Base-by-base conservation (phyloP, 768 basidiomycete species). In the Multifurca ochricompacta region DNA sequence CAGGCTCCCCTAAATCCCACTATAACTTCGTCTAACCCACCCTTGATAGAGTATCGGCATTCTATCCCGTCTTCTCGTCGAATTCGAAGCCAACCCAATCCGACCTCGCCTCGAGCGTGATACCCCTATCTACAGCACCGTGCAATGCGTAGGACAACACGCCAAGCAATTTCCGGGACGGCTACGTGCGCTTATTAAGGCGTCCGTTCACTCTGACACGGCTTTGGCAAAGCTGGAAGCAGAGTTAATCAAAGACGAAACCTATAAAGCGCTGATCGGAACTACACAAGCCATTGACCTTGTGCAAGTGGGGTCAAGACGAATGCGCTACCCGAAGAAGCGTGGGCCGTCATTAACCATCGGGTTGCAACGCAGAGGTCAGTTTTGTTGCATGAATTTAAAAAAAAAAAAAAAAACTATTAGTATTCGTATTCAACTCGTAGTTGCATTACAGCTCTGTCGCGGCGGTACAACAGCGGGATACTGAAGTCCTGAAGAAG, bases 31-130 rank as follows among this genome's bases (percentile, higher is more conserved):
- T 3, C 6, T 23, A 31, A 28, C 30, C 19, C 31, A 27, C 13
- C 34, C 18, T 31, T n/a, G n/a, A 8, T 54, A 76, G 74, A 63
- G 62, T n/a, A 79, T 83, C 57, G 79, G 79, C 31, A 74, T 79
- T 57, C 73, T 81, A 48, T 68, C 79, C 19, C 23, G 28, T 3
- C 46, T 54, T 10, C 18, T 54, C 6, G 31, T 32, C 18, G 25
- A 45, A 3, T 25, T 54, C 19, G 53, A 54, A 27, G 50, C 50
- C 3, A 51, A 40, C 8, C 50, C 50, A 6, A 37, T 43, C 27
- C n/a, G 23, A n/a, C 19, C 63, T 0, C 59, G 72, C 28, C 67
- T 67, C n/a, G 52, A 44, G 9, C 67, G 70, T 19, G 63, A 58
- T 18, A 64, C 65, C 8, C 63, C 69, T 10, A 60, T 64, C 53